Percentiles rank a stretch among this genome's conserved stretches.
Evolutionary conservation across 2,329 filamentous ascomycete species (phyloP).

Genomic region (Dactylellina leptospora): DNA sequence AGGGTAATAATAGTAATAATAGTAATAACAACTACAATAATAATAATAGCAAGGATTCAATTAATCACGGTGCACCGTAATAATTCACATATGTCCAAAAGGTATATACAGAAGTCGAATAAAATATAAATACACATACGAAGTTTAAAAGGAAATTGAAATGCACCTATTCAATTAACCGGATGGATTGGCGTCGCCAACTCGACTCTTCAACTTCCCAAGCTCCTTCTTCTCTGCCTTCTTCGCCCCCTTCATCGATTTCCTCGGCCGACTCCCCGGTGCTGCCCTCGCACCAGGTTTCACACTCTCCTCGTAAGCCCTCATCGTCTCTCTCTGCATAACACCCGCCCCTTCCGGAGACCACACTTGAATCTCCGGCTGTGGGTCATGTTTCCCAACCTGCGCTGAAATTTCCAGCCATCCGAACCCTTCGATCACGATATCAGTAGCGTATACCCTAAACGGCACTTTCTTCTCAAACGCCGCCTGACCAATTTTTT

Average conservation of each 20-base stretch:
- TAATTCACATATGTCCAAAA: no score
- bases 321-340: conserved; percentile 54
- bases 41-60: no score
- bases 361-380: conserved; percentile 55
- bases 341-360: conserved; percentile 49
- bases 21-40: no score
- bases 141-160: no score
- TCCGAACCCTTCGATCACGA: conserved; percentile 89
- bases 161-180: no score
- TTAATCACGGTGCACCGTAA: no score
- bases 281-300: conserved; percentile 47
- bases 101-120: no score
- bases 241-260: conserved; percentile 56
- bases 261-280: conserved; percentile 25
- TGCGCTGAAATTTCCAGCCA: conserved; percentile 92
- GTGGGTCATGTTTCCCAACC: conserved; percentile 70
- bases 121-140: no score
- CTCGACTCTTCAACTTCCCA: conserved; percentile 3
- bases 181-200: no score
- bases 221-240: conserved; percentile 55
- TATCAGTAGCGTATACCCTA: conserved; percentile 79
- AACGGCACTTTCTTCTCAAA: conserved; percentile 78
- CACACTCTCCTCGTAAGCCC: conserved; percentile 49
- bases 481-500: conserved; percentile 69
- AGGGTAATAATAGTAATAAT: no score